Evolutionary conservation across 2,329 filamentous ascomycete species (phyloP).

Genomic region (Aspergillus sp.): DNA sequence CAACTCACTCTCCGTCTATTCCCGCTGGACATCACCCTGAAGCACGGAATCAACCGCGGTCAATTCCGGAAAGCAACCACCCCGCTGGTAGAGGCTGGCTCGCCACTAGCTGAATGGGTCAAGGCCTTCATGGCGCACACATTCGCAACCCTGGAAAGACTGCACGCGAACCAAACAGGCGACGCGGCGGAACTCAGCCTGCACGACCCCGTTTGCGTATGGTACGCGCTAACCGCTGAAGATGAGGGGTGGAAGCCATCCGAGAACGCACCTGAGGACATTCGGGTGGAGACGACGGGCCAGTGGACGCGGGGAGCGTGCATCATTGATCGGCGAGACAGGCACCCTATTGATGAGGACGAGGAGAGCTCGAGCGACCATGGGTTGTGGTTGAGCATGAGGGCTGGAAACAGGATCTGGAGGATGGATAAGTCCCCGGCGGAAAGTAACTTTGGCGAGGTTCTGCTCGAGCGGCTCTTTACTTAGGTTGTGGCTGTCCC

Average conservation of each 20-base stretch:
- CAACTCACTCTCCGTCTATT: slow-evolving; percentile 68
- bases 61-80: slow-evolving; percentile 60
- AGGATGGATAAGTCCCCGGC: slow-evolving; percentile 71
- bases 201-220: slow-evolving; percentile 76
- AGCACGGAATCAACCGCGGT: slow-evolving; percentile 64
- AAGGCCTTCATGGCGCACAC: slow-evolving; percentile 70
- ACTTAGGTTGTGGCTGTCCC: background rate
- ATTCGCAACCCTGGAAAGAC: slow-evolving; percentile 65
- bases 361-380: slow-evolving; percentile 68
- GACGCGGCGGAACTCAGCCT: slow-evolving; percentile 60
- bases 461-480: slow-evolving; percentile 67
- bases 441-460: slow-evolving; percentile 63
- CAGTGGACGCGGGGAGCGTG: slow-evolving; percentile 97
- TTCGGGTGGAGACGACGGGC: slow-evolving; percentile 82
- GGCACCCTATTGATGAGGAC: slow-evolving; percentile 46
- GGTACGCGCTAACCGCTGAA: slow-evolving; percentile 67
- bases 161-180: slow-evolving; percentile 56
- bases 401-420: slow-evolving; percentile 76
- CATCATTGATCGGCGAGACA: slow-evolving; percentile 70
- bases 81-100: slow-evolving; percentile 59
- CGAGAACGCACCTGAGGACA: slow-evolving; percentile 66
- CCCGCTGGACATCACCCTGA: slow-evolving; percentile 74
- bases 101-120: slow-evolving; percentile 73
- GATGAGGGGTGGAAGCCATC: slow-evolving; percentile 44
- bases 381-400: slow-evolving; percentile 70